These are phyloP conservation scores for Silene vulgaris DNA, from an alignment of 179 eudicot genomes.

Conservation along the genomic window DNA sequence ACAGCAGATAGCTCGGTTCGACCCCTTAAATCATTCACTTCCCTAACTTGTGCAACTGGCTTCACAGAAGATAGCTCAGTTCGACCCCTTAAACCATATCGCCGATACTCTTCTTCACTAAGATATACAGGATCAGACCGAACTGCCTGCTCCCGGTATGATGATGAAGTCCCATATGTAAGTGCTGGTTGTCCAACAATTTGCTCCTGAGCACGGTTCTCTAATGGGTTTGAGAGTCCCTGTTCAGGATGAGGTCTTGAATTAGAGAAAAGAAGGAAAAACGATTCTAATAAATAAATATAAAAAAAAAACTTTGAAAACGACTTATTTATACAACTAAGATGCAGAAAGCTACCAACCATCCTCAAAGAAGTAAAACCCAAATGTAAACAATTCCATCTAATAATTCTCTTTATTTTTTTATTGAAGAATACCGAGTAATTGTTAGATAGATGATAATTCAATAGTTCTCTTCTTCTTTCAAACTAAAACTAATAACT, in stretches of 20 bases:
- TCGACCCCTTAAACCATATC: slow-evolving; percentile 40
- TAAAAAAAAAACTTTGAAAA: too few species aligned
- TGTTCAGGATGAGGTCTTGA: background rate
- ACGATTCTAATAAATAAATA: too few species aligned
- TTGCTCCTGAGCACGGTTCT: slow-evolving; percentile 17
- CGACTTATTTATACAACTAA: background rate
- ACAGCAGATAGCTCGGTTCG: slow-evolving; percentile 26
- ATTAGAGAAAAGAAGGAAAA: background rate
- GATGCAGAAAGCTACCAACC: background rate
- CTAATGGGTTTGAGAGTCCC: slow-evolving; percentile 4
- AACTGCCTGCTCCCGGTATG: slow-evolving; percentile 16
- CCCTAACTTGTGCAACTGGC: slow-evolving; percentile 19
- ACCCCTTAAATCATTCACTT: slow-evolving; percentile 37
- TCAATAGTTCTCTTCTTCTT: background rate
- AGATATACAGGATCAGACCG: slow-evolving; percentile 29
- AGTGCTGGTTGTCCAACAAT: slow-evolving; percentile 18
- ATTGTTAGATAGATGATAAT: background rate
- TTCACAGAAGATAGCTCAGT: slow-evolving; percentile 24
- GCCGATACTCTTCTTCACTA: slow-evolving; percentile 54
- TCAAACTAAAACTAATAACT: background rate
- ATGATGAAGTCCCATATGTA: slow-evolving; percentile 19
- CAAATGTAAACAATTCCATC: background rate
- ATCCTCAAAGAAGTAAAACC: background rate
- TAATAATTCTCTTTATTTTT: background rate
- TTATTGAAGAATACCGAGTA: background rate